These are phyloP conservation scores for Geoglossum cookeanum DNA, from an alignment of 2,329 filamentous ascomycete species.

Conservation along the genomic window DNA sequence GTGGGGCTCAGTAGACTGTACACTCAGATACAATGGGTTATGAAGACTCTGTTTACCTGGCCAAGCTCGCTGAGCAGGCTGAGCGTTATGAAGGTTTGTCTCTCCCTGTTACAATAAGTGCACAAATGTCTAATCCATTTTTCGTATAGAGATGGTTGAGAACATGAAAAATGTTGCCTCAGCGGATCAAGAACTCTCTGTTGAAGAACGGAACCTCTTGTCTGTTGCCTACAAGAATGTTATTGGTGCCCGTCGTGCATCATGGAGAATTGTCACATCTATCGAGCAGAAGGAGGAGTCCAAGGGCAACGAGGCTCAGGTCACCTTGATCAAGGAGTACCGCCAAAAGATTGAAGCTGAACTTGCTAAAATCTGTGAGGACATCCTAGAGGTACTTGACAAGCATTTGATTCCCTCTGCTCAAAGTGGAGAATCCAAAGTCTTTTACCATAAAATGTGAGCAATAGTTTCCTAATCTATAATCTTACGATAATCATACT, in stretches of 20 bases:
- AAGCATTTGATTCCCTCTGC: conserved; percentile 86
- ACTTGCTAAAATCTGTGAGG: conserved; percentile 93
- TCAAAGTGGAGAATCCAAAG: conserved; percentile 92
- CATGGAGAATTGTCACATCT: conserved; percentile 94
- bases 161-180: conserved; percentile 99
- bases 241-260: conserved; percentile 87
- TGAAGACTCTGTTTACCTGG: conserved; percentile 98
- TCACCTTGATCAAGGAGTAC: conserved; percentile 89
- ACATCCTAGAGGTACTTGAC: conserved; percentile 89
- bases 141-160: conserved; percentile 78
- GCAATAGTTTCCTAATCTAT: conserved; percentile 14
- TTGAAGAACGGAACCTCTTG: conserved; percentile 93
- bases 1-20: not conserved
- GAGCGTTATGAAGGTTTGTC: conserved; percentile 92
- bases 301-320: conserved; percentile 89
- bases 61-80: conserved; percentile 99
- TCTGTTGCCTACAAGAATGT: conserved; percentile 99
- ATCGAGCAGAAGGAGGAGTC: conserved; percentile 99
- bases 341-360: conserved; percentile 95
- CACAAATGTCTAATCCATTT: not conserved
- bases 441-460: conserved; percentile 99
- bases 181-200: conserved; percentile 44
- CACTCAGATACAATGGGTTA: conserved; percentile 70
- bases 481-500: not conserved
- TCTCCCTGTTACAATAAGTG: not conserved